Conservation (phyloP, 805 yeast species). For the Metschnikowia anglica region DNA sequence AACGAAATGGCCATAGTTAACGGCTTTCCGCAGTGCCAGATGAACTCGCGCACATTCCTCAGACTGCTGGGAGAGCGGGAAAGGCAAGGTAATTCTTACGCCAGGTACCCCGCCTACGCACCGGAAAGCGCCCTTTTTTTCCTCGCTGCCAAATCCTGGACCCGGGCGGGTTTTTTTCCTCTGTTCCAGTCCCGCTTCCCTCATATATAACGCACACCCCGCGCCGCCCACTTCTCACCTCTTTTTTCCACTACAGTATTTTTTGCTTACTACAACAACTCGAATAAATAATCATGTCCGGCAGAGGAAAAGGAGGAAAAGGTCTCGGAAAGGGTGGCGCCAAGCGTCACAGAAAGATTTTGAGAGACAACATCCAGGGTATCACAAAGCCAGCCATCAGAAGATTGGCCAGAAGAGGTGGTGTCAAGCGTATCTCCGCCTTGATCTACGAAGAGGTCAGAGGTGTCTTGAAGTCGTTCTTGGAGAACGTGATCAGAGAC, state of each 20-base stretch:
- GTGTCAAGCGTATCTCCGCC: constrained; percentile 99
- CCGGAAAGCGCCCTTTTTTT: neutral
- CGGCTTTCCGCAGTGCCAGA: constrained; percentile 16
- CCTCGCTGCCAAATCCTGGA: neutral
- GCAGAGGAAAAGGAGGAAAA: constrained; percentile 99
- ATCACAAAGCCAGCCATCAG: constrained; percentile 99
- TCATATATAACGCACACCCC: constrained; percentile 18
- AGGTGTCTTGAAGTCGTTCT: constrained; percentile 92
- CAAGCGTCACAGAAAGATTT: constrained; percentile 99
- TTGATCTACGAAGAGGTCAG: constrained; percentile 98
- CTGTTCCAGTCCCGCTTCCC: constrained; percentile 4
- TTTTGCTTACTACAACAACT: constrained; percentile 7
- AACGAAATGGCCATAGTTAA: constrained; percentile 18
- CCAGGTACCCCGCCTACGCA: constrained; percentile 12
- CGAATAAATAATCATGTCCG: constrained; percentile 63
- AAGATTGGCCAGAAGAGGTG: constrained; percentile 99
- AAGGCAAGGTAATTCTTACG: constrained; percentile 13
- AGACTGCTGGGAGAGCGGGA: constrained; percentile 6
- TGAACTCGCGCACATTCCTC: constrained; percentile 9
- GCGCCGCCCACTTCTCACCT: constrained; percentile 8
- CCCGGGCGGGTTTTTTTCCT: neutral
- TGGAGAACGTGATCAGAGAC: constrained; percentile 96
- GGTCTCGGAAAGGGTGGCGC: constrained; percentile 99
- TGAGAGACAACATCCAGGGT: constrained; percentile 99
- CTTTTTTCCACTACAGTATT: constrained; percentile 4